phyloP scores from a whole-genome alignment of 805 yeast genomes.

The Yamadazyma nakazawae region DNA sequence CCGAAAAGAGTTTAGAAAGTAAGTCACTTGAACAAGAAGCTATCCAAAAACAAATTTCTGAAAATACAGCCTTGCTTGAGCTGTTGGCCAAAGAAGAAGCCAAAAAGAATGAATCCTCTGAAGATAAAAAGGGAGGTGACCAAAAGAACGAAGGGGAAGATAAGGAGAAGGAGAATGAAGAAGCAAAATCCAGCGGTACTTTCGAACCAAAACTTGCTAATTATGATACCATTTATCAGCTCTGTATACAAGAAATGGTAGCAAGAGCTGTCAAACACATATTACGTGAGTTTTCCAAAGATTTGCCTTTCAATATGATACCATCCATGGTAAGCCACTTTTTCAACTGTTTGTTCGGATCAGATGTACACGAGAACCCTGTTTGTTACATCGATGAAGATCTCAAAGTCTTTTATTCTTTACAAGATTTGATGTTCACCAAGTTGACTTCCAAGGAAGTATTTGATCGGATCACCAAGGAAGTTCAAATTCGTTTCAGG shows the following conservation, averaged over 20 bases:
- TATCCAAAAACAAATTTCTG: slow-evolving; percentile 19
- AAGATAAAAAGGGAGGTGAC: slow-evolving; percentile 30
- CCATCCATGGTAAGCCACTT: slow-evolving; percentile 65
- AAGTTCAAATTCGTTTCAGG: slow-evolving; percentile 64
- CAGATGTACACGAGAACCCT: slow-evolving; percentile 38
- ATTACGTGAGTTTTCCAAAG: slow-evolving; percentile 46
- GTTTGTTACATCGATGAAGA: slow-evolving; percentile 41
- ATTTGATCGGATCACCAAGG: slow-evolving; percentile 41
- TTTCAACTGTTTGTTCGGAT: slow-evolving; percentile 68
- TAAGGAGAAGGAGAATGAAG: slow-evolving; percentile 21
- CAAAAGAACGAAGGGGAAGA: slow-evolving; percentile 23
- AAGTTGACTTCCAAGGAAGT: slow-evolving; percentile 47
- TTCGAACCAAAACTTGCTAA: slow-evolving; percentile 42
- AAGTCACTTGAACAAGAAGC: slow-evolving; percentile 16
- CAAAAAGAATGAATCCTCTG: slow-evolving; percentile 19
- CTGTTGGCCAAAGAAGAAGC: slow-evolving; percentile 24
- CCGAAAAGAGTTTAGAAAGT: slow-evolving; percentile 25
- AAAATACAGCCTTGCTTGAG: slow-evolving; percentile 25
- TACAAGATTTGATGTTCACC: slow-evolving; percentile 39
- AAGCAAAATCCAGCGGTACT: slow-evolving; percentile 28
- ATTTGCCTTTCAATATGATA: slow-evolving; percentile 51
- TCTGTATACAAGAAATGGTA: slow-evolving; percentile 65
- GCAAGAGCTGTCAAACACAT: slow-evolving; percentile 78
- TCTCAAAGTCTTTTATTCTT: slow-evolving; percentile 40
- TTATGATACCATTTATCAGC: slow-evolving; percentile 44